Conservation (phyloP, 148 eudicot species). For the Camellia granthamiana region DNA sequence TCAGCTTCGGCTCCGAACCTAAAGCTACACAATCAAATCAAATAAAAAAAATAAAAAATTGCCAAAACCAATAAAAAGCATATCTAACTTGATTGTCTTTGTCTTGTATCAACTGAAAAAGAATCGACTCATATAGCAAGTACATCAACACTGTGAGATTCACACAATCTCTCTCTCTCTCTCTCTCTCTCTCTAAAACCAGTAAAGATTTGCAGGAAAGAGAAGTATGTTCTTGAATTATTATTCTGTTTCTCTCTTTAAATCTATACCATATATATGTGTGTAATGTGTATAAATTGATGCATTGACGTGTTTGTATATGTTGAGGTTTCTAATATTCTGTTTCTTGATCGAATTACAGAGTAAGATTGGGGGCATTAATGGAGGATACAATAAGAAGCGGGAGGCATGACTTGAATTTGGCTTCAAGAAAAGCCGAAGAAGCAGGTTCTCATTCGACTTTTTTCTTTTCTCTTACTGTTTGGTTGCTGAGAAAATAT, state of each 20-base stretch:
- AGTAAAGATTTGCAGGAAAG: no score
- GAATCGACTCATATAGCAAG: not conserved
- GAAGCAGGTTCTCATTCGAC: slow-evolving; percentile 63
- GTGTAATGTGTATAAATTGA: no score
- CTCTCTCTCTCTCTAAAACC: no score
- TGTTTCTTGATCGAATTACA: slow-evolving; percentile 5
- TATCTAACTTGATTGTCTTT: no score
- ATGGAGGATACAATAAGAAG: slow-evolving; percentile 53
- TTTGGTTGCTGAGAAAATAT: slow-evolving; percentile 9
- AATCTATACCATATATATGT: no score
- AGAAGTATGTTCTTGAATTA: no score
- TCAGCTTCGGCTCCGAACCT: not conserved
- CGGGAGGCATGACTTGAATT: slow-evolving; percentile 50
- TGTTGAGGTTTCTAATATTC: not conserved
- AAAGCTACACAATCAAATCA: not conserved
- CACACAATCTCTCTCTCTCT: no score
- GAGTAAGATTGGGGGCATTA: slow-evolving; percentile 24
- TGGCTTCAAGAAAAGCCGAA: slow-evolving; percentile 91
- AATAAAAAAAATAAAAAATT: no score
- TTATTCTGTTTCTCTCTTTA: no score
- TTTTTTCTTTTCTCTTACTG: not conserved
- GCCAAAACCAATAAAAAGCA: no score
- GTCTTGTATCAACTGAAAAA: not conserved
- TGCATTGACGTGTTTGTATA: not conserved
- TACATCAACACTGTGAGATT: no score